These are phyloP conservation scores for Phytomonas francai DNA, from an alignment of 208 protist species.

Conservation along the genomic window DNA sequence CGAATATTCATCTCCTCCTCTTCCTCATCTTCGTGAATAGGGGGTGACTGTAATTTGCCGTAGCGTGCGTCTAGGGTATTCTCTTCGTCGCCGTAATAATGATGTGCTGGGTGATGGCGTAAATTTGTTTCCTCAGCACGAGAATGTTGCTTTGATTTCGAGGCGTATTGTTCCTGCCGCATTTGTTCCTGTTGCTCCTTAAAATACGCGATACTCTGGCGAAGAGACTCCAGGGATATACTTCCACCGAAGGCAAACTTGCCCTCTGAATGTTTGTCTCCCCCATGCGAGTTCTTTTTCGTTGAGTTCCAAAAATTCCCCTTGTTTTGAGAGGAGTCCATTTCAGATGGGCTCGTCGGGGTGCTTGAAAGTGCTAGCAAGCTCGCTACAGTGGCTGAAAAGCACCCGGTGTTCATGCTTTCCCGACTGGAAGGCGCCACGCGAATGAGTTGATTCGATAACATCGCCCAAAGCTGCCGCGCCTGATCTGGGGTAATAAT, in stretches of 20 bases:
- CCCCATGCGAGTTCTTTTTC: neutral
- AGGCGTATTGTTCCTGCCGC: constrained; percentile 10
- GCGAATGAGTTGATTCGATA: constrained; percentile 70
- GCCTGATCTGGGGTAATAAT: constrained; percentile 83
- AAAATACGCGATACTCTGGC: constrained; percentile 70
- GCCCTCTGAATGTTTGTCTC: neutral
- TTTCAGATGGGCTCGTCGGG: neutral
- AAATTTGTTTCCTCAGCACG: neutral
- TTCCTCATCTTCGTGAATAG: constrained; percentile 10
- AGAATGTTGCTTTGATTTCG: neutral
- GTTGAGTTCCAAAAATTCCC: neutral
- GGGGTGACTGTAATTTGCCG: neutral
- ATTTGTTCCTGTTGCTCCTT: constrained; percentile 45
- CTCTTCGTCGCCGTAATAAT: neutral
- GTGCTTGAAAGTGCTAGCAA: constrained; percentile 26
- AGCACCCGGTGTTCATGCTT: constrained; percentile 11
- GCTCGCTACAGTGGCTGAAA: constrained; percentile 22
- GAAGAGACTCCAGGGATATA: constrained; percentile 59
- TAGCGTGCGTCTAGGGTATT: neutral
- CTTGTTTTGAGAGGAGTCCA: neutral
- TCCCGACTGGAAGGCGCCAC: constrained; percentile 23
- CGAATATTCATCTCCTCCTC: constrained; percentile 15
- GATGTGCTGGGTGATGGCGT: neutral
- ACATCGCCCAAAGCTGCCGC: constrained; percentile 81
- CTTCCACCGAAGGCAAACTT: constrained; percentile 30